Evolutionary conservation across 1,284 basidiomycete species (phyloP).

Genomic region (Hypsizygus ulmarius): DNA sequence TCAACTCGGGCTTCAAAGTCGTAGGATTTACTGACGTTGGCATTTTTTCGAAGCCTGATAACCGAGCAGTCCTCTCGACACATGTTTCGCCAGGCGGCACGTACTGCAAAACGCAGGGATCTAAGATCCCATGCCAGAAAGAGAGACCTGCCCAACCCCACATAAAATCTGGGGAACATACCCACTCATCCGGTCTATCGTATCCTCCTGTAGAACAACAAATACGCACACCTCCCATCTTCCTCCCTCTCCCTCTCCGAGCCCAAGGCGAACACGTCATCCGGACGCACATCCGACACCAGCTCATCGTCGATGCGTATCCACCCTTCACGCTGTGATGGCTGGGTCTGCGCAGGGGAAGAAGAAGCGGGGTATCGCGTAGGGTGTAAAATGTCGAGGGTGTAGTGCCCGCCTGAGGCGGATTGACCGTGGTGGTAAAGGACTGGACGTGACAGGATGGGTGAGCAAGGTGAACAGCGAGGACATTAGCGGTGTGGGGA

Average conservation of each 20-base stretch:
- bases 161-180: neutral
- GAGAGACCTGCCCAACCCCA: neutral
- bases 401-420: conserved; percentile 95
- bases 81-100: no score
- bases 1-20: no score
- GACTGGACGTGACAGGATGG: conserved; percentile 41
- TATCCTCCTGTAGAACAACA: conserved; percentile 79
- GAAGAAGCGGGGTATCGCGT: conserved; percentile 48
- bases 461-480: no score
- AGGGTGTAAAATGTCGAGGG: conserved; percentile 85
- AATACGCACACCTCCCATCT: conserved; percentile 76
- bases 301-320: conserved; percentile 92
- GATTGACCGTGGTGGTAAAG: conserved; percentile 93
- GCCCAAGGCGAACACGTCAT: conserved; percentile 67
- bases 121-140: no score
- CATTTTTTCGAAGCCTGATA: no score
- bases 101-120: no score
- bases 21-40: no score
- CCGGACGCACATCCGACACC: conserved; percentile 73
- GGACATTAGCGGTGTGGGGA: neutral
- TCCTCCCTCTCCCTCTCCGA: conserved; percentile 40
- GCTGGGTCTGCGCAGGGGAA: no score
- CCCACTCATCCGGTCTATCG: conserved; percentile 20
- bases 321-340: conserved; percentile 59
- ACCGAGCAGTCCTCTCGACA: no score